Percentiles rank a stretch among this genome's conserved stretches.
phyloP scores from a whole-genome alignment of 257 asterid species.

The Fraxinus pennsylvanica region DNA sequence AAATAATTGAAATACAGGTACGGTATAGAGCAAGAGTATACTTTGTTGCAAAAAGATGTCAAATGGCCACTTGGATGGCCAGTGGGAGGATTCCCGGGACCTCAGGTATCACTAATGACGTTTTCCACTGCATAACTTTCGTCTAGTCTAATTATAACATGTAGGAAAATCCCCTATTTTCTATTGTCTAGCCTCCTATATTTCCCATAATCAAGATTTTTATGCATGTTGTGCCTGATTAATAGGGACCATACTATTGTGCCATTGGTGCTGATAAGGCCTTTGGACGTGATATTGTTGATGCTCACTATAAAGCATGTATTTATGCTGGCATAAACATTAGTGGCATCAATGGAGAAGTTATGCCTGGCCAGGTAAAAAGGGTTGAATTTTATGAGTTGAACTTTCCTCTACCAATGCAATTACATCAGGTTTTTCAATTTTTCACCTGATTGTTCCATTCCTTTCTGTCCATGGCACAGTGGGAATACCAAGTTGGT shows the following conservation, averaged over 20 bases:
- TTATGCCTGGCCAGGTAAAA: conserved; percentile 82
- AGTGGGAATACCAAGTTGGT: conserved; percentile 94
- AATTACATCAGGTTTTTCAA: not conserved
- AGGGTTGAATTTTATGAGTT: not conserved
- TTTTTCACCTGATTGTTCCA: not conserved
- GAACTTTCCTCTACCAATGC: not conserved
- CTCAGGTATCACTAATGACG: conserved; percentile 51
- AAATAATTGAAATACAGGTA: conserved; percentile 41
- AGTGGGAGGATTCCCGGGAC: conserved; percentile 75
- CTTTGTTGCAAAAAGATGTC: conserved; percentile 57
- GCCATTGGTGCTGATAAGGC: conserved; percentile 79
- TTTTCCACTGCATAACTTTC: not conserved
- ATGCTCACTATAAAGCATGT: conserved; percentile 77
- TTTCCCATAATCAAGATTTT: not conserved
- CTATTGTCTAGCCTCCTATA: not conserved
- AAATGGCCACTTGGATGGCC: conserved; percentile 91
- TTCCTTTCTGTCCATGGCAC: not conserved
- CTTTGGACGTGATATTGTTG: conserved; percentile 75
- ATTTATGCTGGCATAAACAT: conserved; percentile 80
- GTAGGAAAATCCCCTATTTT: not conserved
- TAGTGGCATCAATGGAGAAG: conserved; percentile 77
- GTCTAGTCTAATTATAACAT: not conserved
- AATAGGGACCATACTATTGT: conserved; percentile 82
- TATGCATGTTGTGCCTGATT: not conserved
- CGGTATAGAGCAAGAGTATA: conserved; percentile 81